Evolutionary conservation across 129 eudicot species (phyloP), one percentile per base, ranked within the genome.

Genomic region (Pulicaria dysenterica): DNA sequence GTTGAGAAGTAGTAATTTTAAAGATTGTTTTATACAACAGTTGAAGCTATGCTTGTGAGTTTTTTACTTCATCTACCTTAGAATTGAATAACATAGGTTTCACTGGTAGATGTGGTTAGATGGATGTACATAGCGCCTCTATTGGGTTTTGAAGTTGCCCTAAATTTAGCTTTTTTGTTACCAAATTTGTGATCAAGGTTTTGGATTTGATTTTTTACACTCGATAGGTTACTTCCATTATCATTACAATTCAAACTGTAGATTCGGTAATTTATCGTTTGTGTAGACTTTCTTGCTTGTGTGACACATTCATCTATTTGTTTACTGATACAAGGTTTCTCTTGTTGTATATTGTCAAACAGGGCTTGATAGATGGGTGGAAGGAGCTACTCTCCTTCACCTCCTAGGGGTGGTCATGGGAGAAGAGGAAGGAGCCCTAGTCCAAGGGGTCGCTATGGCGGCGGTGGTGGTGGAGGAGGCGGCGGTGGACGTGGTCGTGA

Each of bases 371-470:
- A 70, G 72, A 92, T 92, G 97, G 84, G 97, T 54, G 94, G 97
- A 81, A 74, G 97, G 62, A 92, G 97, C 81, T 92, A 92, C 81
- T 77, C 83, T 43, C 96, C 96, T 39, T 91, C 97, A 74, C 97
- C 93, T 10, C 97, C 97, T 61, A 86, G 96, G 64, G 86, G 97
- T 78, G 97, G 90, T 42, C 86, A 84, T 73, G 85, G 92, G 54
- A 86, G 99, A 70, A 90, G 97, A 71, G 92, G 95, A 78, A 91
- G 99, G 81, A 94, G 96, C 66, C 97, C 97, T 34, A 86, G 92
- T 72, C 99, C 99, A 0, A 88, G 97, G 80, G 98, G 93, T 43
- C 90, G 94, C 61, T 77, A 78, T 48, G 79, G 79, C 0, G 74
- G 82, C 0, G 82, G 78, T 3, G 36, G 39, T 9, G 79, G 82